phyloP scores from a whole-genome alignment of 2,329 filamentous ascomycete species.

The Torrubiella hemipterigena region DNA sequence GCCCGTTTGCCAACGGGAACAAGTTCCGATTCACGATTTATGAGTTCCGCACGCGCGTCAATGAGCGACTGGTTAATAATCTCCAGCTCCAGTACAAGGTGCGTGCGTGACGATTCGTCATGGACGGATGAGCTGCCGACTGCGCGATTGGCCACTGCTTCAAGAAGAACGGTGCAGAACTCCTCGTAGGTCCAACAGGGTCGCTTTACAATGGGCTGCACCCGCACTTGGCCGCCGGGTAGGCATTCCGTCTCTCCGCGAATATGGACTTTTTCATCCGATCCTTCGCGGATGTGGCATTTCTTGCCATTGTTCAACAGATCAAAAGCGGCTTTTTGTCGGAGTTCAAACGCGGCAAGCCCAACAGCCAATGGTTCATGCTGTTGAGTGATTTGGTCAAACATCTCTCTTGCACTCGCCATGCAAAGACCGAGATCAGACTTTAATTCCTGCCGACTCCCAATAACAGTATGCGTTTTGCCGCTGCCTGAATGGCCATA shows the following conservation, averaged over 20 bases:
- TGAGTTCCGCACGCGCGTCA: slow-evolving; percentile 21
- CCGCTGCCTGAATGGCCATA: slow-evolving; percentile 88
- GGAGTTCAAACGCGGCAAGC: slow-evolving; percentile 26
- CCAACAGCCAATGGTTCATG: slow-evolving; percentile 21
- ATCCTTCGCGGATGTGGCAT: slow-evolving; percentile 27
- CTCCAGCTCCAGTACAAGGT: slow-evolving; percentile 29
- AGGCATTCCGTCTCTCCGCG: slow-evolving; percentile 28
- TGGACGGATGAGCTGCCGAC: slow-evolving; percentile 26
- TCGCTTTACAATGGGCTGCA: slow-evolving; percentile 21
- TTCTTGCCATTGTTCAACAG: slow-evolving; percentile 23
- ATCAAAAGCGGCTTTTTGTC: slow-evolving; percentile 27
- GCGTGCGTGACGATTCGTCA: slow-evolving; percentile 30
- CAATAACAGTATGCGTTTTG: slow-evolving; percentile 73
- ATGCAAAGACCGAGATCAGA: slow-evolving; percentile 24
- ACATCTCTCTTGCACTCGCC: slow-evolving; percentile 18
- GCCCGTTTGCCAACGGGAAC: slow-evolving; percentile 22
- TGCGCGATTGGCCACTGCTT: slow-evolving; percentile 16
- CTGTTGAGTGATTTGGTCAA: slow-evolving; percentile 12
- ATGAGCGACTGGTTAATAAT: slow-evolving; percentile 23
- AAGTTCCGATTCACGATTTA: slow-evolving; percentile 28
- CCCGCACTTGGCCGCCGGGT: slow-evolving; percentile 25
- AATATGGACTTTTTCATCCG: slow-evolving; percentile 25
- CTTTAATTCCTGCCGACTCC: slow-evolving; percentile 23
- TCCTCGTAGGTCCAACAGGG: slow-evolving; percentile 23
- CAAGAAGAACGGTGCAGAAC: slow-evolving; percentile 15